Evolutionary conservation across 2,329 filamentous ascomycete genomes (phyloP).

Genomic region (Capronia epimyces): DNA sequence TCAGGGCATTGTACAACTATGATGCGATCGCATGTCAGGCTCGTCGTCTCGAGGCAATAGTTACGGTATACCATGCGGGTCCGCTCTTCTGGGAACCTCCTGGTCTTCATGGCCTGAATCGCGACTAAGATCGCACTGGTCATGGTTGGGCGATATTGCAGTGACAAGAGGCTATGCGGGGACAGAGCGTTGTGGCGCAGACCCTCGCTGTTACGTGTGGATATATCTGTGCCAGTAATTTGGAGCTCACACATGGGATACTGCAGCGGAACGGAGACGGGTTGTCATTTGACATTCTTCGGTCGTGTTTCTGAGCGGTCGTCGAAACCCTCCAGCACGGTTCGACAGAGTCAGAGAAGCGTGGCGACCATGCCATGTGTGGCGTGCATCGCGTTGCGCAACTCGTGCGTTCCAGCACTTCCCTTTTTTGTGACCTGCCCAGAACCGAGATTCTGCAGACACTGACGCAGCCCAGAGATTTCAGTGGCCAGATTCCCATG

Average conservation of each 20-base stretch:
- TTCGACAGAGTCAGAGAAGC: slow-evolving; percentile 4
- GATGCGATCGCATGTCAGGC: not conserved
- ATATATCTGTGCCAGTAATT: not conserved
- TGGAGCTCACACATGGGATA: slow-evolving; percentile 15
- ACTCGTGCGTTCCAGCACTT: not conserved
- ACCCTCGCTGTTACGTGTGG: not conserved
- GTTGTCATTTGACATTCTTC: slow-evolving; percentile 19
- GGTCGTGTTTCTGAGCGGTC: slow-evolving; percentile 6
- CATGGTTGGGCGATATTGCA: not conserved
- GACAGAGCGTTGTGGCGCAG: not conserved
- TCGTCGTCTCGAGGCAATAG: slow-evolving; percentile 4
- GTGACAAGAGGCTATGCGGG: not conserved
- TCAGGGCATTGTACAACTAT: slow-evolving; percentile 17
- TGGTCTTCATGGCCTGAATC: not conserved
- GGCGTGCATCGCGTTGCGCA: not conserved
- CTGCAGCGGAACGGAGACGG: slow-evolving; percentile 15
- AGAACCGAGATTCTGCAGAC: not conserved
- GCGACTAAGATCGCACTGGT: not conserved
- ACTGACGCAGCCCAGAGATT: not conserved
- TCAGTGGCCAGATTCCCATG: not conserved
- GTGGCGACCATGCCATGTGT: slow-evolving; percentile 5
- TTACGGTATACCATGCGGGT: slow-evolving; percentile 5
- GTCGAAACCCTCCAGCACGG: slow-evolving; percentile 2
- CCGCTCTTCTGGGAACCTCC: slow-evolving; percentile 2
- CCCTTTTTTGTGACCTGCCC: not conserved